Evolutionary conservation across 1,284 basidiomycete species (phyloP).

Genomic region (Xanthoconium separans): DNA sequence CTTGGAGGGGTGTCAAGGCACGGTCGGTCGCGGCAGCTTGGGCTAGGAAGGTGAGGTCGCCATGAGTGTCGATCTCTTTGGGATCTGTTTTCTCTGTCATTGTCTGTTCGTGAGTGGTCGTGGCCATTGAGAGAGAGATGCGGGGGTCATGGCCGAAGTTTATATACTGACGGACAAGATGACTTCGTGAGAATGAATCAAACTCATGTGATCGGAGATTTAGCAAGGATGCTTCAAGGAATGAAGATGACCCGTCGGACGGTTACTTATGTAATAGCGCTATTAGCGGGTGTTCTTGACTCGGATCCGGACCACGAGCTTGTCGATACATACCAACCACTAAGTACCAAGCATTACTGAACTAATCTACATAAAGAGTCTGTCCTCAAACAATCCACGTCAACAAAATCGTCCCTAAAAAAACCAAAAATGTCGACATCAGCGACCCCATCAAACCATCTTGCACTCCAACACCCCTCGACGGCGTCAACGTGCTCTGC

Average conservation of each 20-base stretch:
- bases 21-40: slow-evolving; percentile 24
- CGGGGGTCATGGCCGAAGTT: not conserved
- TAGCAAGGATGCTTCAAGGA: no score
- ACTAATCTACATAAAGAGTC: no score
- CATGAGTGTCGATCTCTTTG: slow-evolving; percentile 4
- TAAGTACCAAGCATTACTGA: no score
- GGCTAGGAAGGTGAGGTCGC: slow-evolving; percentile 21
- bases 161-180: slow-evolving; percentile 1
- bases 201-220: no score
- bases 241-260: no score
- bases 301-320: no score
- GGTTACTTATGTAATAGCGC: no score
- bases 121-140: slow-evolving; percentile 2
- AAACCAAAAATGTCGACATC: not conserved
- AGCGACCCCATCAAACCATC: not conserved
- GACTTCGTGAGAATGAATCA: not conserved
- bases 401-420: not conserved
- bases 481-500: not conserved
- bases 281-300: no score
- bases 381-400: slow-evolving; percentile 10
- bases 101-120: not conserved
- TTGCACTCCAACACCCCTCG: not conserved
- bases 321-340: no score
- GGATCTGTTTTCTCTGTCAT: slow-evolving; percentile 11
- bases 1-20: slow-evolving; percentile 20